Conservation (phyloP, 371 early-diverging fungal species). For the Amoeboaphelidium protococcarum region DNA sequence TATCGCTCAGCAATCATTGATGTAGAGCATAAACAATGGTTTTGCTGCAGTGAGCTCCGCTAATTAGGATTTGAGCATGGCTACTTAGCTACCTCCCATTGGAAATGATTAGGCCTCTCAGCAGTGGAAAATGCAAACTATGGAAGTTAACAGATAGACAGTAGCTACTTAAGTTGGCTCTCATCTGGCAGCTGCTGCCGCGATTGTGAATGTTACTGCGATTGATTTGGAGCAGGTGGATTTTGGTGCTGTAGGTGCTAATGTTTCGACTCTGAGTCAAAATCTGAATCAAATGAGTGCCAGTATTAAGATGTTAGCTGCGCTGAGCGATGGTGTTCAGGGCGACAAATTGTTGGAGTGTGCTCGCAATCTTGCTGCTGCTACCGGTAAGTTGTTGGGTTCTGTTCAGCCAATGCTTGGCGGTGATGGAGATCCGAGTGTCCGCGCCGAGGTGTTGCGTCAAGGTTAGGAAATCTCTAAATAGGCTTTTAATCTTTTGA, state of each 20-base stretch:
- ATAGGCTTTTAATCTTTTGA: constrained; percentile 8
- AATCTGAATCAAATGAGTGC: constrained; percentile 15
- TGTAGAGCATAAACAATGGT: constrained; percentile 13
- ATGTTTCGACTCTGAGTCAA: constrained; percentile 11
- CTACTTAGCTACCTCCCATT: constrained; percentile 12
- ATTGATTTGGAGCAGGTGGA: constrained; percentile 15
- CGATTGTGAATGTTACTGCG: constrained; percentile 13
- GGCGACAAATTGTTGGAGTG: constrained; percentile 9
- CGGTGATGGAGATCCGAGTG: constrained; percentile 9
- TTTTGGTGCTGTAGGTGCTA: constrained; percentile 12
- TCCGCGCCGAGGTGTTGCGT: constrained; percentile 7
- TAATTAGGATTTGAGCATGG: constrained; percentile 2
- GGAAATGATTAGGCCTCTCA: constrained; percentile 14
- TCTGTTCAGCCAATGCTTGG: constrained; percentile 10
- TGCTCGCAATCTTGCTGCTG: constrained; percentile 9
- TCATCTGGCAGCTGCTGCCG: constrained; percentile 14
- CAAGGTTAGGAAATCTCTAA: constrained; percentile 8
- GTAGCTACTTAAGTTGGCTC: constrained; percentile 14
- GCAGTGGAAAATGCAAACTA: constrained; percentile 19
- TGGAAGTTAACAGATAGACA: constrained; percentile 14
- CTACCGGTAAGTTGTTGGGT: constrained; percentile 9
- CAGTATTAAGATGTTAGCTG: constrained; percentile 12
- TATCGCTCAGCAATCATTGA: constrained; percentile 13
- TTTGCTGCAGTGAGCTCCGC: constrained; percentile 14
- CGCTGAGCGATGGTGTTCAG: constrained; percentile 7